phyloP scores from a whole-genome alignment of 768 basidiomycete species.

The Mycena sanguinolenta region DNA sequence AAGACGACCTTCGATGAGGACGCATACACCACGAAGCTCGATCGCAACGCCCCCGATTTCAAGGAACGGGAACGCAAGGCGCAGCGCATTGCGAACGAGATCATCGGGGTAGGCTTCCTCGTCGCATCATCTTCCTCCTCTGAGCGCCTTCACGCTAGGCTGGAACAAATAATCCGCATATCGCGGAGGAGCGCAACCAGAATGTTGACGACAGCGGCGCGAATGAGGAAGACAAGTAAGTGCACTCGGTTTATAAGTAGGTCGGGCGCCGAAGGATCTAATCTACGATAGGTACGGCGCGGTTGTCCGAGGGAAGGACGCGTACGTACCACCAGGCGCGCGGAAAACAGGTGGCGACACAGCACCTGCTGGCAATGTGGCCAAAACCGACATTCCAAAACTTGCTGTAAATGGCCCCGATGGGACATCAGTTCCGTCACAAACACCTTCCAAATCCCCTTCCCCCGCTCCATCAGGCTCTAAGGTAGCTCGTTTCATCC shows the following conservation, averaged over 20 bases:
- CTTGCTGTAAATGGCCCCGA: constrained; percentile 86
- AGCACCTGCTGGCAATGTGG: constrained; percentile 45
- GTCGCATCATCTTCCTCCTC: constrained; percentile 4
- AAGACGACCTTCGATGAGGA: constrained; percentile 95
- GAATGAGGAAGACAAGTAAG: constrained; percentile 98
- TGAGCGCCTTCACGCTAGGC: constrained; percentile 54
- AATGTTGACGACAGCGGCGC: constrained; percentile 75
- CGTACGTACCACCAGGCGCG: constrained; percentile 95
- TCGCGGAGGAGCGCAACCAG: constrained; percentile 88
- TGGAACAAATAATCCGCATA: constrained; percentile 80
- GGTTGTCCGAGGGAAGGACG: constrained; percentile 88
- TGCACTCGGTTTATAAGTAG: constrained; percentile 30
- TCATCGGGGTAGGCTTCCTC: constrained; percentile 76
- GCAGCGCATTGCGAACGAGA: constrained; percentile 90
- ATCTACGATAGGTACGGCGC: constrained; percentile 82
- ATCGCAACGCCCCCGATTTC: constrained; percentile 86
- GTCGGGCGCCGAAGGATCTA: constrained; percentile 27
- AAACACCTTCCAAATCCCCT: constrained; percentile 68
- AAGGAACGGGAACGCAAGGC: constrained; percentile 92
- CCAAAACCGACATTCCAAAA: constrained; percentile 71
- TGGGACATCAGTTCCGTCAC: constrained; percentile 62
- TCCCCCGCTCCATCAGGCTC: constrained; percentile 70
- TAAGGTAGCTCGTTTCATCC: constrained; percentile 59
- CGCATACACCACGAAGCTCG: constrained; percentile 93
- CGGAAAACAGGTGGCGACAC: constrained; percentile 61